phyloP scores from a whole-genome alignment of 192 early-diverging fungal species.

The Geosiphon pyriformis region DNA sequence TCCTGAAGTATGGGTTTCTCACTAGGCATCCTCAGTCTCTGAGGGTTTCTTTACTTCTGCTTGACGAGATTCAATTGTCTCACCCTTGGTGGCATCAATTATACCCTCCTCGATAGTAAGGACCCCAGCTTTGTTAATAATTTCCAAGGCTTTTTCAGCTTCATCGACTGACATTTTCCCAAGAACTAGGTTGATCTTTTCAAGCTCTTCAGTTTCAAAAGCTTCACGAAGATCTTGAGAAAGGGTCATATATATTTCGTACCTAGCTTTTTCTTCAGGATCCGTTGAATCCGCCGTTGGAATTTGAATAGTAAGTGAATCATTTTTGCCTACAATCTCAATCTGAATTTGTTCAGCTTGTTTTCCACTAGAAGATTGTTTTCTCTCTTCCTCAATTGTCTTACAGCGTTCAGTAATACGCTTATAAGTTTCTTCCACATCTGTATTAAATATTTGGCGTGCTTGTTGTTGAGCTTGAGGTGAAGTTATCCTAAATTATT shows the following conservation, averaged over 20 bases:
- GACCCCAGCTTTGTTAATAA: slow-evolving; percentile 71
- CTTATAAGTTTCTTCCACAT: slow-evolving; percentile 80
- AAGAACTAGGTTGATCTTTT: slow-evolving; percentile 79
- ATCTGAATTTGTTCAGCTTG: slow-evolving; percentile 63
- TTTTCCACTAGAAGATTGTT: slow-evolving; percentile 33
- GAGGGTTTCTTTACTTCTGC: too few species aligned
- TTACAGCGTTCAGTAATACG: slow-evolving; percentile 74
- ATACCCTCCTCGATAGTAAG: slow-evolving; percentile 40
- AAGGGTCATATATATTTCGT: slow-evolving; percentile 65
- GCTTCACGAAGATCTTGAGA: slow-evolving; percentile 72
- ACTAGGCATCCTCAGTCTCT: too few species aligned
- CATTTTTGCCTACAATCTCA: slow-evolving; percentile 64
- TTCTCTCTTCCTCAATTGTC: slow-evolving; percentile 51
- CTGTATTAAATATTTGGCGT: slow-evolving; percentile 74
- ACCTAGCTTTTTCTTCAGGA: slow-evolving; percentile 48
- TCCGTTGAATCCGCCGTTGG: slow-evolving; percentile 50
- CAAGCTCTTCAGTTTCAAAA: slow-evolving; percentile 68
- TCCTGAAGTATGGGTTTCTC: too few species aligned
- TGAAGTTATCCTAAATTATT: slow-evolving; percentile 18
- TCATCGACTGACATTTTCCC: slow-evolving; percentile 60
- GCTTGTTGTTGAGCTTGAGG: slow-evolving; percentile 59
- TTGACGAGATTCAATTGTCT: slow-evolving; percentile 34
- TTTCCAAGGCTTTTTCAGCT: slow-evolving; percentile 70
- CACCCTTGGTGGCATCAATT: slow-evolving; percentile 39
- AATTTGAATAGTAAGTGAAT: slow-evolving; percentile 64